Base-by-base conservation (phyloP, 192 early-diverging fungal species). In the Umbelopsis sp. region DNA sequence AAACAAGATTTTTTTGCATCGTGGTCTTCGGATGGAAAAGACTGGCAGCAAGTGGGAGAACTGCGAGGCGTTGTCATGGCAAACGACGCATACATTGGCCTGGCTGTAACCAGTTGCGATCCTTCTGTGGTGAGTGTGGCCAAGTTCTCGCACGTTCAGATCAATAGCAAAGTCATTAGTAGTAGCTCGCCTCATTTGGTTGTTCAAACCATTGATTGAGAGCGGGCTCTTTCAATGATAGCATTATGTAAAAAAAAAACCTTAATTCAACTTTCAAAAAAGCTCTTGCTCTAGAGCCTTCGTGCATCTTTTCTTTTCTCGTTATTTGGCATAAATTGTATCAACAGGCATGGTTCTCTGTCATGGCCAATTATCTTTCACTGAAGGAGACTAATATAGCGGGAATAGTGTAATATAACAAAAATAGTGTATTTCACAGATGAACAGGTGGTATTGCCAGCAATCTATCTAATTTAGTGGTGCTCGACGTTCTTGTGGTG, bases 401-500 rank as follows among this genome's bases (percentile, higher is more conserved):
- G 10, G 37, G 10, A 41, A 41, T 41, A 41, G 37, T 41, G 37
- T 41, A 41, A 41, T 41, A 41, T 41, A 41, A 9, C 37, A 41
- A 41, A 41, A 41, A 30, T 30, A 41, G 37, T 41, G 37, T 41
- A 41, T 41, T 41, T 41, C 37, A 41, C 37, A 41, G 5, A 41
- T 41, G 37, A 41, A 41, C 64, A 5, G 37, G 37, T 41, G 37
- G 37, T 41, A 41, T 41, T 41, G 37, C 37, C 37, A 41, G 37
- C 37, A 41, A 41, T 41, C 37, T 41, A 41, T 41, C 37, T 52
- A 41, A 67, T 79, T 77, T 90, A 92, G 79, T 92, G 91, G 87
- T 92, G 86, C 78, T 89, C 89, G 64, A 85, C 87, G 80, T 86
- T 88, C 89, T 91, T 92, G 89, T 92, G 91, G 87, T 91, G 86